Base-by-base conservation (phyloP, 2,329 filamentous ascomycete species). In the Cercospora berteroae region DNA sequence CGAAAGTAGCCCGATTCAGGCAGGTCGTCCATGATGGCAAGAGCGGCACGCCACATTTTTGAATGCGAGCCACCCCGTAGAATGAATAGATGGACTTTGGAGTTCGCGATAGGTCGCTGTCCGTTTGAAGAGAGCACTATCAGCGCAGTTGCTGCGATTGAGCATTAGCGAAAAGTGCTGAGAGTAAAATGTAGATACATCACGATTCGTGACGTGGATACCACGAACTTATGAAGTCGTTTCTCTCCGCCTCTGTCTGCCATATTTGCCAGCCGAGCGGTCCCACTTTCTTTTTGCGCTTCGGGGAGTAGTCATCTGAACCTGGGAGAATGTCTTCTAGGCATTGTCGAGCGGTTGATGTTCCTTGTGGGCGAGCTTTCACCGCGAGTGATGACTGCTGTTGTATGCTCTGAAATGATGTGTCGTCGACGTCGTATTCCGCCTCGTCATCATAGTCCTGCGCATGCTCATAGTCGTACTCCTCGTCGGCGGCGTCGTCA, bases 121-220 rank as follows among this genome's bases (percentile, higher is more conserved):
- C 70, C 70, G 48, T 71, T 71, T 8, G 63, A 64, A 23, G 70
- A 67, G 23, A 71, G 70, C 16, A 71, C 68, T 18, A 71, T 61
- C 23, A 69, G 31, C 16, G 52, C 56, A 20, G 59, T 39, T 39
- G 52, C 69, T 71, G 57, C 9, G 8, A 12, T 55, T 5, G 27
- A 31, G 36, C 10, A 59, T 66, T 57, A 68, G 66, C 56, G 10
- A 13, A 20, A 44, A 36, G 12, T 23, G 18, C 31, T 25, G 13
- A 8, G 29, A 18, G 13, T 23, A 10, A 16, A 31, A 20, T 10
- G 12, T 39, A n/a, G 10, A 23, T 33, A 36, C 25, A 44, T 12
- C 16, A 29, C 20, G 20, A 48, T 6, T 16, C 18, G n/a, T 12
- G 18, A 31, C 44, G 55, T 27, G 25, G 23, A 42, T 23, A 31